Conservation (phyloP, 1,284 basidiomycete species). For the Rhodotorula sp. region DNA sequence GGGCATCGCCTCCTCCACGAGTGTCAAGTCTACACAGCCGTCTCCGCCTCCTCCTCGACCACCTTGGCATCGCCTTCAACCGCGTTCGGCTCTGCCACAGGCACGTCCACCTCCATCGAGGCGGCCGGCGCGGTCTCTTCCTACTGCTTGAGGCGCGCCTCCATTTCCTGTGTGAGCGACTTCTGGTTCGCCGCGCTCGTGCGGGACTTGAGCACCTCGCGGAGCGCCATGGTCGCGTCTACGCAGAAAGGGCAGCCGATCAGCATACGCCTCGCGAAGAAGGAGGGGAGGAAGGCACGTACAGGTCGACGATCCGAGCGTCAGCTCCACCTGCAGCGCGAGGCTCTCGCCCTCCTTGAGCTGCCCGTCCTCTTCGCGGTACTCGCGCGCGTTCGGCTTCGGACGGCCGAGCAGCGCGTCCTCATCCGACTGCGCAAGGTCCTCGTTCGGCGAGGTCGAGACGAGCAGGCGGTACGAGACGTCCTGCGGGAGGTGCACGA, state of each 20-base stretch:
- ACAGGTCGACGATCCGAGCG: slow-evolving; percentile 82
- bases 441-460: slow-evolving; percentile 90
- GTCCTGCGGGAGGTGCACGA: slow-evolving; percentile 79
- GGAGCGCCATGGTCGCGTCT: slow-evolving; percentile 85
- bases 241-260: not conserved
- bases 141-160: slow-evolving; percentile 57
- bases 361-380: slow-evolving; percentile 17
- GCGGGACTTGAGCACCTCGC: slow-evolving; percentile 69
- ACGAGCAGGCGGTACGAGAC: slow-evolving; percentile 76
- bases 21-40: no score
- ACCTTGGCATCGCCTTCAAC: no score
- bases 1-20: no score
- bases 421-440: slow-evolving; percentile 91
- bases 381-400: slow-evolving; percentile 54
- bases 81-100: not conserved
- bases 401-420: slow-evolving; percentile 82
- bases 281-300: not conserved
- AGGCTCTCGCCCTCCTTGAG: slow-evolving; percentile 60
- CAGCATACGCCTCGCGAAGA: not conserved
- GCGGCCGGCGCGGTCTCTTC: not conserved
- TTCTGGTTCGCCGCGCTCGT: slow-evolving; percentile 86
- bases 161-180: slow-evolving; percentile 71
- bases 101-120: slow-evolving; percentile 9
- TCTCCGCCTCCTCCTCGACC: no score
- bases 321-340: slow-evolving; percentile 77